A percentile compares a stretch with the other conserved stretches of the same genome.
These are phyloP conservation scores for Trametes coccinea DNA, from an alignment of 768 basidiomycete genomes.

Conservation along the genomic window DNA sequence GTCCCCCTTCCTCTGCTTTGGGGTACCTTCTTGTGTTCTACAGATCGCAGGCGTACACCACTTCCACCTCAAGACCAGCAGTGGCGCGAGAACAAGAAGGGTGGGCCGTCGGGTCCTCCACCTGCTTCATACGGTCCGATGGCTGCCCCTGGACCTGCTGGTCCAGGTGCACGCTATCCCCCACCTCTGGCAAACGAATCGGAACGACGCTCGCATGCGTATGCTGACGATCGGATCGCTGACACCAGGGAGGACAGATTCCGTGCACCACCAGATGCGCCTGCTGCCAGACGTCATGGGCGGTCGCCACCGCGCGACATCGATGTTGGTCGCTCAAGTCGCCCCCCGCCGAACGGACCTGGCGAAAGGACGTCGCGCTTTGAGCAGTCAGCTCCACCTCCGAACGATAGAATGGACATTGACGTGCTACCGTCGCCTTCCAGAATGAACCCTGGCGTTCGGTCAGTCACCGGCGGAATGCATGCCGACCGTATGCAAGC, in stretches of 20 bases:
- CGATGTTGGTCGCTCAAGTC: constrained; percentile 13
- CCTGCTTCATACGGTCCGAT: background rate
- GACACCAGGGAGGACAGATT: constrained; percentile 10
- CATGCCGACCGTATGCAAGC: constrained; percentile 33
- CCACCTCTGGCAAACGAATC: background rate
- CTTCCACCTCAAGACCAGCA: constrained; percentile 46
- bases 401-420: constrained; percentile 23
- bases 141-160: background rate
- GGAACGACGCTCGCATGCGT: background rate
- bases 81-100: constrained; percentile 35
- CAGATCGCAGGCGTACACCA: constrained; percentile 41
- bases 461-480: constrained; percentile 28
- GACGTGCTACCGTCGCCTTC: constrained; percentile 19
- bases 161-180: background rate
- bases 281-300: constrained; percentile 16
- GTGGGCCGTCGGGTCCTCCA: constrained; percentile 13
- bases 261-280: background rate
- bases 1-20: constrained; percentile 22
- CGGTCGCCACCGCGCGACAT: constrained; percentile 1
- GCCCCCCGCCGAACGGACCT: background rate
- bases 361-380: constrained; percentile 4
- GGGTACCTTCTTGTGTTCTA: constrained; percentile 29
- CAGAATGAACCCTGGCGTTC: constrained; percentile 12
- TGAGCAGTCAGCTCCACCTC: background rate
- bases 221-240: background rate